Percentiles rank a stretch among this genome's conserved stretches.
These are phyloP conservation scores for Halenospora varia DNA, from an alignment of 495 filamentous ascomycete species.

Conservation along the genomic window DNA sequence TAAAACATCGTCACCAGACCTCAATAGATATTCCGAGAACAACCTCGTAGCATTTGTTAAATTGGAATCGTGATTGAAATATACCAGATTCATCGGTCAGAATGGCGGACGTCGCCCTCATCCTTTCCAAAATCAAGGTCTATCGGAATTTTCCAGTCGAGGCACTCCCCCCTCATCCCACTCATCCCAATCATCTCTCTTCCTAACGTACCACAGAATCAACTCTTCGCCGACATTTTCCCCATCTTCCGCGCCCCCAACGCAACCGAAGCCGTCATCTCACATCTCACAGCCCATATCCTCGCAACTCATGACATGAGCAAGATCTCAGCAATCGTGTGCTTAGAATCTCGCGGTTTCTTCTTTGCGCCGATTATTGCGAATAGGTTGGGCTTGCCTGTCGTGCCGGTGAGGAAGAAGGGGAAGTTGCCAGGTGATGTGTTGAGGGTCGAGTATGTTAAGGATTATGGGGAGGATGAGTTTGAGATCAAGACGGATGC, in stretches of 20 bases:
- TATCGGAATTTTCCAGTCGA: background rate
- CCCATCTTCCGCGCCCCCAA: constrained; percentile 15
- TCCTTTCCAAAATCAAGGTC: constrained; percentile 1
- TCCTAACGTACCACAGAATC: background rate
- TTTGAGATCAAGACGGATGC: constrained; percentile 23
- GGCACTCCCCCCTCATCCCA: background rate
- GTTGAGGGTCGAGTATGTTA: constrained; percentile 3
- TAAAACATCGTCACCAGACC: too few species aligned
- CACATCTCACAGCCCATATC: constrained; percentile 12
- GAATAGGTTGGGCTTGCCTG: constrained; percentile 8
- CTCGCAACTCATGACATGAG: constrained; percentile 1
- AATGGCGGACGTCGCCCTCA: background rate
- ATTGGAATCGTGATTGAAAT: too few species aligned
- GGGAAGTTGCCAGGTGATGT: constrained; percentile 14
- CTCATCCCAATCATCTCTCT: background rate
- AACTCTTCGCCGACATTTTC: constrained; percentile 19
- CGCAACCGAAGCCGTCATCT: constrained; percentile 15
- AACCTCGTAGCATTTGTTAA: too few species aligned
- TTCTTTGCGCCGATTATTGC: constrained; percentile 16
- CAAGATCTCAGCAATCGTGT: constrained; percentile 11
- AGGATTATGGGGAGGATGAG: constrained; percentile 14
- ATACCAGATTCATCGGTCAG: too few species aligned
- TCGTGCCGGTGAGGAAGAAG: constrained; percentile 14
- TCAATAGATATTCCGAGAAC: too few species aligned
- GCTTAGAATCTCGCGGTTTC: constrained; percentile 18